Conservation (phyloP, 202 grass and related monocot species). For the Bolboschoenoplectus hybrid region DNA sequence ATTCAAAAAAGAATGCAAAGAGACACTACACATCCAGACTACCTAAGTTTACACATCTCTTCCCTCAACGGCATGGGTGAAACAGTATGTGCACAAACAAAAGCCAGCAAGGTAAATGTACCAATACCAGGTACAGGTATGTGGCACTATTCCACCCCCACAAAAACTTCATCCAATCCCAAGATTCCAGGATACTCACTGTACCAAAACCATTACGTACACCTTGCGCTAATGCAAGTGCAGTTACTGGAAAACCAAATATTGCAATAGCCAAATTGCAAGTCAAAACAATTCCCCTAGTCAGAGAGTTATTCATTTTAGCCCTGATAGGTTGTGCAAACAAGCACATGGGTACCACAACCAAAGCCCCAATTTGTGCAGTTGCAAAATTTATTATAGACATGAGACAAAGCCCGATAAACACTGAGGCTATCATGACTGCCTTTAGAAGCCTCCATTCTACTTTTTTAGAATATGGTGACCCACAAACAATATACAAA, state of each 20-base stretch:
- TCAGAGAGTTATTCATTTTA: conserved; percentile 37
- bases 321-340: conserved; percentile 60
- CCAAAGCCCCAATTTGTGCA: conserved; percentile 79
- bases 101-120: conserved; percentile 96
- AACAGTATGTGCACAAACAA: conserved; percentile 73
- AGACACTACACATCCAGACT: background rate
- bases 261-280: conserved; percentile 58
- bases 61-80: conserved; percentile 54
- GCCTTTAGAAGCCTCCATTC: conserved; percentile 89
- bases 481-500: conserved; percentile 59
- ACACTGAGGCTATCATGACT: conserved; percentile 66
- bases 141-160: conserved; percentile 94
- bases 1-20: background rate
- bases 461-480: conserved; percentile 59
- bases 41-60: conserved; percentile 21
- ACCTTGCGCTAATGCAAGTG: conserved; percentile 53
- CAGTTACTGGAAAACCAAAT: conserved; percentile 65
- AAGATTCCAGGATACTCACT: conserved; percentile 57
- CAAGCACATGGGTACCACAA: conserved; percentile 81
- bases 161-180: conserved; percentile 77
- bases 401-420: conserved; percentile 79
- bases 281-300: conserved; percentile 37
- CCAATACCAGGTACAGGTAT: conserved; percentile 70
- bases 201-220: conserved; percentile 48
- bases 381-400: conserved; percentile 94